Evolutionary conservation across 768 basidiomycete genomes (phyloP).

Genomic region (Tricholoma terreum): DNA sequence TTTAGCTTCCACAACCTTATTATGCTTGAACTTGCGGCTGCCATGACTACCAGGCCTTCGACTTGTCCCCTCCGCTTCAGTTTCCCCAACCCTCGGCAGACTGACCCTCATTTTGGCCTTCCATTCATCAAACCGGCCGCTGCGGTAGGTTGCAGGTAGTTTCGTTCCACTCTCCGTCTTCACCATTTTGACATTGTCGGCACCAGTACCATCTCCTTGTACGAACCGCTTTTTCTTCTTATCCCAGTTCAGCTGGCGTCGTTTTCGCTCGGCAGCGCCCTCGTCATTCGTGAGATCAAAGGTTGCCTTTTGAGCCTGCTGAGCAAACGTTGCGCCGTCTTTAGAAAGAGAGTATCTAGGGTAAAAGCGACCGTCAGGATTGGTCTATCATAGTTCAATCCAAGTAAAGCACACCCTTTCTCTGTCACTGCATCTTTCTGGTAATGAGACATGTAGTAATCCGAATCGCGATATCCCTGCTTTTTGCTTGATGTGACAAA

Average conservation of each 20-base stretch:
- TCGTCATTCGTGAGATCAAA: constrained; percentile 87
- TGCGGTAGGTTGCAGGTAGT: constrained; percentile 88
- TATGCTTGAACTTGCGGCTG: constrained; percentile 73
- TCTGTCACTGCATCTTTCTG: constrained; percentile 86
- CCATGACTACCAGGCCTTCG: constrained; percentile 38
- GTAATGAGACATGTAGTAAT: constrained; percentile 91
- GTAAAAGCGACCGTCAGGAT: neutral
- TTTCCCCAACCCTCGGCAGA: constrained; percentile 82
- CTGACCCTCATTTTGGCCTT: constrained; percentile 69
- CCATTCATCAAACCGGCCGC: constrained; percentile 96
- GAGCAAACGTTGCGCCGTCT: constrained; percentile 85
- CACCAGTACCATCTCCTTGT: constrained; percentile 77
- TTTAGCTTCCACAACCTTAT: constrained; percentile 59
- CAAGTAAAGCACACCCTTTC: constrained; percentile 66
- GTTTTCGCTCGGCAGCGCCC: constrained; percentile 53
- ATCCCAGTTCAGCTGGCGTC: constrained; percentile 82
- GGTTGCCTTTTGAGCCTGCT: constrained; percentile 74
- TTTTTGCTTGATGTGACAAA: constrained; percentile 56
- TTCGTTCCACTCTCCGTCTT: constrained; percentile 89
- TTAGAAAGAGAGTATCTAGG: constrained; percentile 74
- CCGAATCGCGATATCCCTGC: constrained; percentile 66
- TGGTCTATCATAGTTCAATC: constrained; percentile 1
- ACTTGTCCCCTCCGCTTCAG: constrained; percentile 47
- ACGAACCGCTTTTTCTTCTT: constrained; percentile 95
- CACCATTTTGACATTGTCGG: constrained; percentile 93